phyloP scores from a whole-genome alignment of 2,329 filamentous ascomycete species.

The Aspergillus viridinutans region DNA sequence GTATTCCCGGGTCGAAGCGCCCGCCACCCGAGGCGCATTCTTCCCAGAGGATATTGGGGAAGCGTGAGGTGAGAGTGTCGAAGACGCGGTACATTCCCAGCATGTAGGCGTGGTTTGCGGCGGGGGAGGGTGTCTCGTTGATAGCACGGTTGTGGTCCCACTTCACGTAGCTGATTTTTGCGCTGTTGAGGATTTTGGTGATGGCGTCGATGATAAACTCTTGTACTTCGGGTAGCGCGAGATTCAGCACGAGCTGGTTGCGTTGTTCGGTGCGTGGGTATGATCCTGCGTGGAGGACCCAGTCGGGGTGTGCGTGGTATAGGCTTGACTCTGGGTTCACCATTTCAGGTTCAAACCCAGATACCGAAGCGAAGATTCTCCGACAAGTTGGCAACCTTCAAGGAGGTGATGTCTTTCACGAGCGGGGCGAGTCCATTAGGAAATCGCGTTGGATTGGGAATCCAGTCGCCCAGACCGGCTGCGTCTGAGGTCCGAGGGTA shows the following conservation, averaged over 20 bases:
- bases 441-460: constrained; percentile 55
- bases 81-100: constrained; percentile 62
- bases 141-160: constrained; percentile 67
- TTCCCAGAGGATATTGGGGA: constrained; percentile 62
- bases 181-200: constrained; percentile 51
- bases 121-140: constrained; percentile 55
- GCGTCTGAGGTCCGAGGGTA: constrained; percentile 57
- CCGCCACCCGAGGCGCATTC: constrained; percentile 63
- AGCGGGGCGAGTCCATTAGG: constrained; percentile 53
- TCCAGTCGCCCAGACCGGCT: constrained; percentile 61
- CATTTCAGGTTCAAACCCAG: constrained; percentile 66
- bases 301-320: constrained; percentile 60
- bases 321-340: constrained; percentile 59
- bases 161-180: constrained; percentile 58
- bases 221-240: constrained; percentile 59
- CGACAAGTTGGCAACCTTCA: constrained; percentile 46
- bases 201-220: constrained; percentile 58
- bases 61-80: constrained; percentile 54
- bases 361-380: constrained; percentile 57
- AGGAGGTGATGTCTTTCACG: constrained; percentile 49
- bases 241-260: constrained; percentile 59
- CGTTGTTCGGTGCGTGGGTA: constrained; percentile 55
- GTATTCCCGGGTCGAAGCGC: constrained; percentile 59
- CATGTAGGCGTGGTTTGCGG: constrained; percentile 57
- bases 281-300: constrained; percentile 55